Conservation (phyloP, 2,329 filamentous ascomycete genomes). For the Zymoseptoria crescenta region DNA sequence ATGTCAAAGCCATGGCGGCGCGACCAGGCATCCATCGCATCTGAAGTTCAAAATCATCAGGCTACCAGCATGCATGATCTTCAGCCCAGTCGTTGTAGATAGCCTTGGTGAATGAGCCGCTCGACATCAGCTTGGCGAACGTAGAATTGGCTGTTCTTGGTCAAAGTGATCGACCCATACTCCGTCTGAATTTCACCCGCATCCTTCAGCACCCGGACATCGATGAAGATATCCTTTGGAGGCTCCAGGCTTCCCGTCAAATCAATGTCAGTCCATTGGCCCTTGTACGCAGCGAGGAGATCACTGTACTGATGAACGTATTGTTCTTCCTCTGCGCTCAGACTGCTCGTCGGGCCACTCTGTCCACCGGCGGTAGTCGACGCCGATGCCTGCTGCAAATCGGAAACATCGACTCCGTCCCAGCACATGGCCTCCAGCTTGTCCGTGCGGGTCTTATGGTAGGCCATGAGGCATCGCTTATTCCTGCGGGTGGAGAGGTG, state of each 20-base stretch:
- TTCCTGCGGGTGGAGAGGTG: slow-evolving; percentile 93
- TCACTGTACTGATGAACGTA: slow-evolving; percentile 90
- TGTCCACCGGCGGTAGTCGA: slow-evolving; percentile 24
- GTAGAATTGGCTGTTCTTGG: slow-evolving; percentile 97
- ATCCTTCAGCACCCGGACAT: slow-evolving; percentile 91
- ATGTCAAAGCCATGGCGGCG: too few species aligned
- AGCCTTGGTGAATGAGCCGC: slow-evolving; percentile 85
- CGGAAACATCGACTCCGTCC: slow-evolving; percentile 76
- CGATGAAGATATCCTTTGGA: slow-evolving; percentile 91
- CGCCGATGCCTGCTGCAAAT: slow-evolving; percentile 49
- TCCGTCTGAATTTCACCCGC: slow-evolving; percentile 98
- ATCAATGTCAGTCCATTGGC: slow-evolving; percentile 97
- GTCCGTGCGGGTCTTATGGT: slow-evolving; percentile 82
- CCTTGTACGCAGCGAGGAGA: slow-evolving; percentile 90
- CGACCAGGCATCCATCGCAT: not conserved
- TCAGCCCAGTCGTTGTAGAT: slow-evolving; percentile 83
- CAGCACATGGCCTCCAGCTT: slow-evolving; percentile 92
- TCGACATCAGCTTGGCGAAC: slow-evolving; percentile 95
- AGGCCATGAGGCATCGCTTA: slow-evolving; percentile 89
- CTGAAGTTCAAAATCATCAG: too few species aligned
- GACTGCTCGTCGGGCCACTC: slow-evolving; percentile 24
- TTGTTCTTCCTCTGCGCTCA: slow-evolving; percentile 94
- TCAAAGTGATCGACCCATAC: slow-evolving; percentile 95
- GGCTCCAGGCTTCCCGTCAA: slow-evolving; percentile 89
- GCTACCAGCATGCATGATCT: not conserved